Evolutionary conservation across 345 rosid genomes (phyloP), one percentile per base, ranked within the genome.

Genomic region (Eutrema heterophyllum): DNA sequence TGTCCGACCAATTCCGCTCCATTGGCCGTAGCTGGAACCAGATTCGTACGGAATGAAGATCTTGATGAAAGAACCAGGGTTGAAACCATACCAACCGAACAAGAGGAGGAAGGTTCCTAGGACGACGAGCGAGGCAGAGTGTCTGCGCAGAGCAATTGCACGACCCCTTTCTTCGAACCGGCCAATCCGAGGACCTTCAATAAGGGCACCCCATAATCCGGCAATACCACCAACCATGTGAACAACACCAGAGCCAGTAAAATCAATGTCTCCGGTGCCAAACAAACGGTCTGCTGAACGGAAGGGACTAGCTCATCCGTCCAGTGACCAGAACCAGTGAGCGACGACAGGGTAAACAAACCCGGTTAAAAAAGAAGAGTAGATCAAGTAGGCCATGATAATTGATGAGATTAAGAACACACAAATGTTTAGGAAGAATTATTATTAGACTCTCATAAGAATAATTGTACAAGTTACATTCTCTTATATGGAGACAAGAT

Each of bases 261-360:
- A 89, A 45, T 89, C 96, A 5, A 91, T 91, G 32, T 85, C 91
- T 2, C 98, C 98, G 0, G 87, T 73, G 0, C 92, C 85, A 35
- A 88, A 89, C 38, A 91, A 73, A 33, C 87, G 79, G 70, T 86
- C 79, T 26, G 5, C 53, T 1, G 56, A 0, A 49, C 78, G 81
- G 1, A 73, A 45, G 0, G 98, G 84, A 33, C 96, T 90, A 10
- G 93, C 97, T 97, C 98, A 93, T 7, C 98, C 98, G 27, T 90
- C 96, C 0, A 6, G 1, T 1, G 98, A 82, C 98, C 98, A 93
- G 72, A 93, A 88, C 98, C 98, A 93, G 58, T 93, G 98, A 29
- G 98, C 80, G 9, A 90, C 95, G 5, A 93, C 90, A 0, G 98
- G 98, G 72, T 93, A 93, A 33, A 93, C 98, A 18, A 93, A 93